phyloP scores from a whole-genome alignment of 2,329 filamentous ascomycete species.

The Lachnellula suecica region DNA sequence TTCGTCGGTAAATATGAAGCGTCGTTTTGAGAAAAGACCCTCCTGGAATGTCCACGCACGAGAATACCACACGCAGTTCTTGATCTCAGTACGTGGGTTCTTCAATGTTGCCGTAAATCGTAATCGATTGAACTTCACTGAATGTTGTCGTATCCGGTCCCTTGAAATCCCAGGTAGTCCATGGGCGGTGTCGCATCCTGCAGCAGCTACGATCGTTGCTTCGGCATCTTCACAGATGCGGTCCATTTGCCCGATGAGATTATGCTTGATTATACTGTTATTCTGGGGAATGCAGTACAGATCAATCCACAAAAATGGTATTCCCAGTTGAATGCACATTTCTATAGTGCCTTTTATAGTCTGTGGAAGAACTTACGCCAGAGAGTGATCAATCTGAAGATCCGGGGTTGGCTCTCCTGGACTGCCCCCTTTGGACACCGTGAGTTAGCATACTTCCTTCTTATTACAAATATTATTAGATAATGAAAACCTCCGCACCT shows the following conservation, averaged over 20 bases:
- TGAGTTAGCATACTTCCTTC: too few species aligned
- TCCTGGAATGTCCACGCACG: constrained; percentile 28
- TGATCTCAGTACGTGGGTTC: neutral
- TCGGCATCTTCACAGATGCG: constrained; percentile 3
- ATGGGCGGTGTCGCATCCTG: constrained; percentile 4
- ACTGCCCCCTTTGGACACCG: too few species aligned
- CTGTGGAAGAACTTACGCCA: too few species aligned
- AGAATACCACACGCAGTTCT: constrained; percentile 8
- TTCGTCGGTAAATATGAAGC: constrained; percentile 31
- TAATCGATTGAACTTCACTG: neutral
- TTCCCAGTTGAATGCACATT: too few species aligned
- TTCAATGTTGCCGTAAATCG: neutral
- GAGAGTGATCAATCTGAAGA: too few species aligned
- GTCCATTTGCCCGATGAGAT: constrained; percentile 5
- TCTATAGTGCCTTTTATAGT: too few species aligned
- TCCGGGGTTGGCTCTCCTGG: too few species aligned
- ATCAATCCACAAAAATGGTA: constrained; percentile 10
- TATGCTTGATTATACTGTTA: neutral
- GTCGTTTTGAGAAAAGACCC: constrained; percentile 25
- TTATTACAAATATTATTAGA: too few species aligned
- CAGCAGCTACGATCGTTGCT: constrained; percentile 4
- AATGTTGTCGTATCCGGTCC: neutral
- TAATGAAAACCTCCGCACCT: too few species aligned
- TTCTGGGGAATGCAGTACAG: constrained; percentile 4
- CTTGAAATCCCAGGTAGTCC: constrained; percentile 23